Evolutionary conservation across 2,329 filamentous ascomycete species (phyloP).

Genomic region (Botryotinia calthae): DNA sequence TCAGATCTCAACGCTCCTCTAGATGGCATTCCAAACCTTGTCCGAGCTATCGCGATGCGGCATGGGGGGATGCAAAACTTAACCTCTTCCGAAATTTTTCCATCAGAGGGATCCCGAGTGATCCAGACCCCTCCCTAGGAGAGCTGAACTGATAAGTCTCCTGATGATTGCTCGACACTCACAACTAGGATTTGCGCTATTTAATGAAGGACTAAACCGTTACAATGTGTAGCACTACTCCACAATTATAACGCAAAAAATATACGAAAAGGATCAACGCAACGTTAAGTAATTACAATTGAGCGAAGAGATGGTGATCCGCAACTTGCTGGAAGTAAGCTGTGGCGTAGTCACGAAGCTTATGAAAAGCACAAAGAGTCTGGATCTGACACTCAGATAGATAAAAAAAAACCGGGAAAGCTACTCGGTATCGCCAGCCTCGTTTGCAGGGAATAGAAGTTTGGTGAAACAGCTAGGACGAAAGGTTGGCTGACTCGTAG

Average conservation of each 20-base stretch:
- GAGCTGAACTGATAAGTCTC: not conserved
- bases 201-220: not conserved
- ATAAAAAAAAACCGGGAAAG: not conserved
- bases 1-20: not conserved
- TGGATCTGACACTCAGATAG: not conserved
- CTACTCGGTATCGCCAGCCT: conserved; percentile 11
- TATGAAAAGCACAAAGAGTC: conserved; percentile 2
- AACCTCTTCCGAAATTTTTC: not conserved
- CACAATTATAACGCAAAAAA: not conserved
- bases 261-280: not conserved
- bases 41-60: not conserved
- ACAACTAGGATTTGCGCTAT: conserved; percentile 2
- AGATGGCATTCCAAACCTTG: not conserved
- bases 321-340: not conserved
- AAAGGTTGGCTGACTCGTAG: not conserved
- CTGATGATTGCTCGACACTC: not conserved
- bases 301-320: not conserved
- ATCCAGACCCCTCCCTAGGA: too few species aligned
- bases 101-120: not conserved
- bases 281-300: not conserved
- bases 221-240: not conserved
- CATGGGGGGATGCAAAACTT: not conserved
- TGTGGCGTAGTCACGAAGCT: conserved; percentile 2
- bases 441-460: not conserved
- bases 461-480: not conserved